Percentiles rank a stretch among this genome's conserved stretches.
phyloP scores from a whole-genome alignment of 306 rosid species.

The Senna tora region DNA sequence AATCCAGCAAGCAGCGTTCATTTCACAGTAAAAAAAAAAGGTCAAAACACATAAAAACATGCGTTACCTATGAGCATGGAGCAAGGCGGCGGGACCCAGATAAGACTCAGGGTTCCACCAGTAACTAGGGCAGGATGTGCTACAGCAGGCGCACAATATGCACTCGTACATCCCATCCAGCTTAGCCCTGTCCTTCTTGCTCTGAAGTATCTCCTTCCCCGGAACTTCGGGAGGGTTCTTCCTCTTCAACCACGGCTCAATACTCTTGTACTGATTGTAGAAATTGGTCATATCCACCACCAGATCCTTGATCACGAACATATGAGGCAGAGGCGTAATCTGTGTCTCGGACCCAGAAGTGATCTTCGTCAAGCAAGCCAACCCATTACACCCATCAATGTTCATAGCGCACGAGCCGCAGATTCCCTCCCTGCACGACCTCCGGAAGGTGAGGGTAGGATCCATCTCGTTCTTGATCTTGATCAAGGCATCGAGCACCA shows the following conservation, averaged over 20 bases:
- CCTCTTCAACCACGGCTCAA: conserved; percentile 97
- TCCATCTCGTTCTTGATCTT: conserved; percentile 95
- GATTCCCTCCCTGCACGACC: conserved; percentile 95
- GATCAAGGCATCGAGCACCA: conserved; percentile 94
- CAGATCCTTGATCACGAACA: conserved; percentile 92
- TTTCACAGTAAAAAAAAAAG: not conserved
- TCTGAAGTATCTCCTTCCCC: conserved; percentile 83
- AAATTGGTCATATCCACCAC: conserved; percentile 98
- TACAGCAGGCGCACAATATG: conserved; percentile 93
- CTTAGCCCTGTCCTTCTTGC: conserved; percentile 85
- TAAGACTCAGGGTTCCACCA: conserved; percentile 99
- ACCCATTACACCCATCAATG: conserved; percentile 94
- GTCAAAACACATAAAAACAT: not conserved
- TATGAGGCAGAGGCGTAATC: conserved; percentile 87
- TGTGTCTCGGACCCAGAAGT: conserved; percentile 41
- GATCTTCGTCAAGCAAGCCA: conserved; percentile 91
- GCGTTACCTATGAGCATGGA: conserved; percentile 87
- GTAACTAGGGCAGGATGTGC: conserved; percentile 98
- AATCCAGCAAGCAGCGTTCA: not conserved
- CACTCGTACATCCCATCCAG: conserved; percentile 99
- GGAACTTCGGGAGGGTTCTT: conserved; percentile 61
- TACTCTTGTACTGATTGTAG: conserved; percentile 96
- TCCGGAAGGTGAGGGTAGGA: conserved; percentile 78
- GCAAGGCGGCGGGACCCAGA: conserved; percentile 96
- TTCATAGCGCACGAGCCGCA: conserved; percentile 99